Conservation (phyloP, 352 stramenopile species). For the Pythium graminicola region DNA sequence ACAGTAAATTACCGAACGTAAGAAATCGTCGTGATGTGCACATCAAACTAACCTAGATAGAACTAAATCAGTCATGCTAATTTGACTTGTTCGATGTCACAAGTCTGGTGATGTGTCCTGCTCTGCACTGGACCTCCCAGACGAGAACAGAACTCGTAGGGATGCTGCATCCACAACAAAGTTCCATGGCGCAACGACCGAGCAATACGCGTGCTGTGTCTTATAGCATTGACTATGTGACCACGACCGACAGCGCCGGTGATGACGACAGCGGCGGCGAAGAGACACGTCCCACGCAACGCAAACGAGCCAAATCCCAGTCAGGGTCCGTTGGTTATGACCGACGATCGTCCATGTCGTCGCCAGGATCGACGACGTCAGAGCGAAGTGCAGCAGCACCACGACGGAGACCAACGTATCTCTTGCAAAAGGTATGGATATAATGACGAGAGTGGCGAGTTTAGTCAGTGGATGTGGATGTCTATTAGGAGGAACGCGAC, state of each 20-base stretch:
- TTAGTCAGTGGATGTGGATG: neutral
- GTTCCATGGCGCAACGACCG: too few species aligned
- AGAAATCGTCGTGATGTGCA: too few species aligned
- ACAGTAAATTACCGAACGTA: neutral
- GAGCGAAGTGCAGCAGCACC: neutral
- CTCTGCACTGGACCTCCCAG: too few species aligned
- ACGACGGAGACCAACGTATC: constrained; percentile 8
- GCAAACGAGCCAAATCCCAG: constrained; percentile 14
- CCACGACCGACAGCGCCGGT: neutral
- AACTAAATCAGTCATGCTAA: too few species aligned
- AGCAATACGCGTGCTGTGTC: neutral
- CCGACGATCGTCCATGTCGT: constrained; percentile 1
- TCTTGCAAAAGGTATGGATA: constrained; percentile 13
- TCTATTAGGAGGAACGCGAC: constrained; percentile 11
- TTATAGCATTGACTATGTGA: neutral
- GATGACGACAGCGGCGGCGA: neutral
- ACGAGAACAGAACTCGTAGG: neutral
- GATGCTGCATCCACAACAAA: neutral
- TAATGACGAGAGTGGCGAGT: neutral
- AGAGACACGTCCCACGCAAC: neutral
- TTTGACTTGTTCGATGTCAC: too few species aligned
- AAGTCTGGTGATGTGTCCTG: too few species aligned
- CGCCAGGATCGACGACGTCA: neutral
- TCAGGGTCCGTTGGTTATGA: neutral
- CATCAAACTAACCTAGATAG: too few species aligned